A percentile compares a stretch with the other conserved stretches of the same genome.
Conservation (phyloP, 495 filamentous ascomycete species). For the Talaromyces borbonicus region DNA sequence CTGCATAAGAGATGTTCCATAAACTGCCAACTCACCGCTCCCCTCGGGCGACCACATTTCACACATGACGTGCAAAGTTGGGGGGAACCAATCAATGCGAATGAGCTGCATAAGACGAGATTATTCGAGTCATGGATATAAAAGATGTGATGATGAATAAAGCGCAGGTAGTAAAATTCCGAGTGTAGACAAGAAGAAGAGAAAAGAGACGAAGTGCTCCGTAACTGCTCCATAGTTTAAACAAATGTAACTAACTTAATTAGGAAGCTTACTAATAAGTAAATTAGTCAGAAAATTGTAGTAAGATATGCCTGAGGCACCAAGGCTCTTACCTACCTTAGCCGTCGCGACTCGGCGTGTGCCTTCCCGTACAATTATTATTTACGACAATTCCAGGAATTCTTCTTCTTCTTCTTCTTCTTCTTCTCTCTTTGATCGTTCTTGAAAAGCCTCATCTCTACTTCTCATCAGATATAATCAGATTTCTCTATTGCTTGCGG, state of each 20-base stretch:
- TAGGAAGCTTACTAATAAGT: no score
- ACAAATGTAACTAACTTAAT: no score
- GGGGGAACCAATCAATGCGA: not conserved
- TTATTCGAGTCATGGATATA: no score
- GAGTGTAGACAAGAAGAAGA: no score
- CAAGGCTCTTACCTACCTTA: not conserved
- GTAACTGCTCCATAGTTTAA: no score
- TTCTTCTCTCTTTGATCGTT: not conserved
- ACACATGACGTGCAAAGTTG: not conserved
- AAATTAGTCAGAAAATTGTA: not conserved
- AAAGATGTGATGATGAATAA: no score
- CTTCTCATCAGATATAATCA: not conserved
- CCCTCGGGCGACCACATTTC: not conserved
- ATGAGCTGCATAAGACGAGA: no score
- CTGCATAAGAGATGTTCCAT: no score
- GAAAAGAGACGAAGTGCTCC: no score
- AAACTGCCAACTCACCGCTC: constrained; percentile 2
- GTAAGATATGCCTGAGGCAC: not conserved
- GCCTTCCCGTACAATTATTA: not conserved
- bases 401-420: not conserved
- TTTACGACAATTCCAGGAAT: no score
- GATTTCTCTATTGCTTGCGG: not conserved
- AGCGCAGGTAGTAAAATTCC: no score
- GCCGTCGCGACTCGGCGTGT: constrained; percentile 1
- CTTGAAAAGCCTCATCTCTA: no score